These are phyloP conservation scores for Chlorella sp. DNA, from an alignment of 139 green algal species.

Conservation along the genomic window DNA sequence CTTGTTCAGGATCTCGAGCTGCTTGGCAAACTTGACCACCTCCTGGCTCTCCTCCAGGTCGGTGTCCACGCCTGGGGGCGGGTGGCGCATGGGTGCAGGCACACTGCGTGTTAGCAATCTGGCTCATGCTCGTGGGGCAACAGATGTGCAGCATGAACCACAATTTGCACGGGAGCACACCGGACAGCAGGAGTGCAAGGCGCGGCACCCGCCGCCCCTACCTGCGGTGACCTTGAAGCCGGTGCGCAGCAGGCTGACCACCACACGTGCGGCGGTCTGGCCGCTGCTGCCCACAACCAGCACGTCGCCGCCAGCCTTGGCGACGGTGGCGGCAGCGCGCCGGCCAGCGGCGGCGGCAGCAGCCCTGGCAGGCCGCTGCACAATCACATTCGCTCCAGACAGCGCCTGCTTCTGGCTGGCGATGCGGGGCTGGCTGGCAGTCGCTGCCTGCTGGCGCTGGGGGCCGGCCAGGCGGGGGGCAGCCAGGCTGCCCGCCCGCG, in stretches of 20 bases:
- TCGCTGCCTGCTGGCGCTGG: background rate
- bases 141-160: no score
- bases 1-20: slow-evolving; percentile 9
- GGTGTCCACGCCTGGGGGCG: slow-evolving; percentile 13
- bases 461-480: background rate
- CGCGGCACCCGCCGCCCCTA: no score
- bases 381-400: background rate
- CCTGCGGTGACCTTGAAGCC: slow-evolving; percentile 52
- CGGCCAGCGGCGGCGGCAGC: background rate
- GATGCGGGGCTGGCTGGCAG: background rate
- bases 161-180: no score
- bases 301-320: slow-evolving; percentile 16
- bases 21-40: slow-evolving; percentile 41
- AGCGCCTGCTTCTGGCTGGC: background rate
- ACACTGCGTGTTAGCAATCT: no score
- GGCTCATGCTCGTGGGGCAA: no score
- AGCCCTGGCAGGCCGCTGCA: background rate
- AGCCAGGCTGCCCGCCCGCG: no score
- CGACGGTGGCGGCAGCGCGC: background rate
- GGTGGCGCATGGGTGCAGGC: background rate
- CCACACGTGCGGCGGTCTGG: slow-evolving; percentile 35
- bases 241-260: slow-evolving; percentile 35
- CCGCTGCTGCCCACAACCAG: slow-evolving; percentile 36
- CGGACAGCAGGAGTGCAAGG: no score
- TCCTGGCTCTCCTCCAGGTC: slow-evolving; percentile 11